Evolutionary conservation across 2,329 filamentous ascomycete species (phyloP).

Genomic region (Trichophyton verrucosum): DNA sequence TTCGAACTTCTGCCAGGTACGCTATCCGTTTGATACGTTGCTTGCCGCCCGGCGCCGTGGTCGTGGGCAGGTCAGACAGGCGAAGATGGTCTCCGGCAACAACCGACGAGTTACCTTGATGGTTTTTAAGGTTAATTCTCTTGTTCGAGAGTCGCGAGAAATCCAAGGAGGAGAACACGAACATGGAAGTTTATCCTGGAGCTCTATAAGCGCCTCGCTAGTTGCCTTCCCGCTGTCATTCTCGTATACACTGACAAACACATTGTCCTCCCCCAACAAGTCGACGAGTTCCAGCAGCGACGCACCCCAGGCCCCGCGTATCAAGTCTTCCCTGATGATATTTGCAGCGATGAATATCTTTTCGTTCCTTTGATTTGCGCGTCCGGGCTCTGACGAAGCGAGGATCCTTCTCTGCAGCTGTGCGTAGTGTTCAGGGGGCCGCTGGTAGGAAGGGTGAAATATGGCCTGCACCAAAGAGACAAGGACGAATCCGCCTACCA

Average conservation of each 20-base stretch:
- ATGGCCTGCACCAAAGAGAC: conserved; percentile 8
- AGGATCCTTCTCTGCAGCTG: neutral
- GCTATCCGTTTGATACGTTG: conserved; percentile 8
- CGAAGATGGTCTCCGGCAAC: conserved; percentile 10
- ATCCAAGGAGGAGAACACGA: neutral
- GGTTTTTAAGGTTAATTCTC: neutral
- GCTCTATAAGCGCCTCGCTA: conserved; percentile 4
- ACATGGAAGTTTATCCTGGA: conserved; percentile 10
- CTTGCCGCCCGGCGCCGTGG: conserved; percentile 5
- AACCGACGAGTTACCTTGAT: conserved; percentile 10
- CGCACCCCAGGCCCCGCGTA: conserved; percentile 6
- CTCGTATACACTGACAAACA: conserved; percentile 12
- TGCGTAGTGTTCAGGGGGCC: conserved; percentile 7
- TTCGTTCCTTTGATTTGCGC: conserved; percentile 8
- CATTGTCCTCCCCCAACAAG: conserved; percentile 8
- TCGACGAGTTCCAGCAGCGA: conserved; percentile 8
- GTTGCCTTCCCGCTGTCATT: conserved; percentile 10
- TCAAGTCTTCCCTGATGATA: conserved; percentile 10
- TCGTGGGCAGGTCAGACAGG: conserved; percentile 4
- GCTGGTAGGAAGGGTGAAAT: conserved; percentile 8
- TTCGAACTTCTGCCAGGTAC: conserved; percentile 11
- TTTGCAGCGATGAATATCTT: conserved; percentile 12
- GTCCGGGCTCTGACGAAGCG: neutral
- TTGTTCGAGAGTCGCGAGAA: neutral
- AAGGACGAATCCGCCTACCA: conserved; percentile 4